Evolutionary conservation across 306 rosid species (phyloP), one percentile per base, ranked within the genome.

Genomic region (Trifolium subterraneum): DNA sequence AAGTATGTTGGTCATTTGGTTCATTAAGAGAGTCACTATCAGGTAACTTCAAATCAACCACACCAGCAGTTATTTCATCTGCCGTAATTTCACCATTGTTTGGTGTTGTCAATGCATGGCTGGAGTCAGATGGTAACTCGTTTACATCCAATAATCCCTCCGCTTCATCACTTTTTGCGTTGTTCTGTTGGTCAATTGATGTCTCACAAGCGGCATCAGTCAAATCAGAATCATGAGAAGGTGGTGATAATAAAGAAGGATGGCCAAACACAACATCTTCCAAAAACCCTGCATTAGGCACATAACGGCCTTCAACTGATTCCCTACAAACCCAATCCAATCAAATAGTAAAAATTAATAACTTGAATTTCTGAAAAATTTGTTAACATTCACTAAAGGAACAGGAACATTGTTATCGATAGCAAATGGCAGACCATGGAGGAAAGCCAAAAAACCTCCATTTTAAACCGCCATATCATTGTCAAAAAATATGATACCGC

Each of bases 221-320:
- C 16, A 79, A 84, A 73, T 74, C 82, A 64, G 85, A 76, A 70
- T 82, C 66, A 39, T 87, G 88, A 23, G 78, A 55, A 5, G 84
- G 71, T 68, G 86, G 70, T 44, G 36, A 29, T 44, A 83, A 15
- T 44, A 83, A 78, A 39, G 91, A 81, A 73, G 98, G 97, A 86
- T 91, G 94, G 81, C 83, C 97, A 73, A 81, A 83, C 78, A 91
- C 97, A 66, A 58, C 93, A 88, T 94, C 96, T 83, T 89, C 93
- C 7, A 79, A 78, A 81, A 94, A 94, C 14, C 97, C 98, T 9
- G 80, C 94, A 83, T 94, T 94, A n/a, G 97, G 98, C 72, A 94
- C 98, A 68, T 63, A 84, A 51, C 64, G 66, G 62, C 87, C 86
- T 77, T 94, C 98, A 10, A 75, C 88, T 11, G 95, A 85, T 79